Evolutionary conservation across 108 stramenopile species (phyloP).

Genomic region (Parietichytrium sp.): DNA sequence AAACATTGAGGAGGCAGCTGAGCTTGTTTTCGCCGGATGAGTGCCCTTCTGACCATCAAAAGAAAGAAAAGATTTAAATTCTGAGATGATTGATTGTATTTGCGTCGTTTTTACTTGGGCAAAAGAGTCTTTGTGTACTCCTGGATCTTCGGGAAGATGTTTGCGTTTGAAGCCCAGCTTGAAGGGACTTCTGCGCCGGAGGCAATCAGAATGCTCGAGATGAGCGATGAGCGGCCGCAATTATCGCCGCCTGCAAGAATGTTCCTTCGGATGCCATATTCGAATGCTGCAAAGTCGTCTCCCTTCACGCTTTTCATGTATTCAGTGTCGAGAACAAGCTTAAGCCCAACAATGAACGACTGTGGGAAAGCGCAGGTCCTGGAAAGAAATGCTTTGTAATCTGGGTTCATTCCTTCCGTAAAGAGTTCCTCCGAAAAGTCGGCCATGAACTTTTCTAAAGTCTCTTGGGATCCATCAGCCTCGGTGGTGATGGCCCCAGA

Average conservation of each 20-base stretch:
- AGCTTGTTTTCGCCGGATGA: too few relatives aligned
- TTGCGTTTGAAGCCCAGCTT: background rate
- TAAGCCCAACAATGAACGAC: conserved; percentile 14
- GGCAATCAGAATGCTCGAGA: background rate
- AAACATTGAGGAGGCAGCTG: too few relatives aligned
- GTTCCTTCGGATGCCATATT: background rate
- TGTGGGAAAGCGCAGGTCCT: conserved; percentile 15
- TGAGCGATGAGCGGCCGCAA: background rate
- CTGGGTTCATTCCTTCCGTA: background rate
- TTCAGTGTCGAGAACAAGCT: background rate
- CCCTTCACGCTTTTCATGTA: background rate
- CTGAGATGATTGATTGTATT: too few relatives aligned
- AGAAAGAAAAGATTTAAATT: too few relatives aligned
- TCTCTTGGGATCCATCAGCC: background rate
- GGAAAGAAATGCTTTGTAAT: background rate
- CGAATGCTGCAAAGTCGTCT: background rate
- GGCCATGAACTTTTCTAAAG: background rate
- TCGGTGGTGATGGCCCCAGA: background rate
- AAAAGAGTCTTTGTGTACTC: too few relatives aligned
- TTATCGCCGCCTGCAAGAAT: conserved; percentile 14
- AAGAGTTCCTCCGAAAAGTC: background rate
- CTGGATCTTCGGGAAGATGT: too few relatives aligned
- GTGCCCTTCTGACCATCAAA: too few relatives aligned
- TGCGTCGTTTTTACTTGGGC: too few relatives aligned
- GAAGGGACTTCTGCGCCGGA: background rate